A percentile compares a stretch with the other conserved stretches of the same genome.
phyloP scores from a whole-genome alignment of 2,329 filamentous ascomycete species.

The Calonectria honghensis region DNA sequence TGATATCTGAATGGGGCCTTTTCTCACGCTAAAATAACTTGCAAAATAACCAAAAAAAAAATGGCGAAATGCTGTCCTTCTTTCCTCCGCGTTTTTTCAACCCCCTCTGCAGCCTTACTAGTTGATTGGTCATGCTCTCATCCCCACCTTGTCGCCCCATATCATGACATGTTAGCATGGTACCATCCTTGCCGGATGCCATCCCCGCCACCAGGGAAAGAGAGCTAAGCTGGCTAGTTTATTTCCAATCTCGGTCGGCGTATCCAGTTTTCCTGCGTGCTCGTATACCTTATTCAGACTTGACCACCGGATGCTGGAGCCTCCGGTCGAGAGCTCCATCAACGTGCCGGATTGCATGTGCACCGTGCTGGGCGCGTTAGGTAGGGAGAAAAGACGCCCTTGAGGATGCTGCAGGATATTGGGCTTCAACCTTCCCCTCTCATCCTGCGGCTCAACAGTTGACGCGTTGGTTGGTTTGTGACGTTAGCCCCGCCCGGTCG shows the following conservation, averaged over 20 bases:
- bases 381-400: not conserved
- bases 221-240: not conserved
- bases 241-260: not conserved
- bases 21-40: not conserved
- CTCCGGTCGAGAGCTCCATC: not conserved
- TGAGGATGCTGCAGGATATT: not conserved
- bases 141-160: not conserved
- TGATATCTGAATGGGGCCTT: not conserved
- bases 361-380: not conserved
- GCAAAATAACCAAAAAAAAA: not conserved
- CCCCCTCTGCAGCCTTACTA: not conserved
- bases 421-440: not conserved
- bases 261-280: not conserved
- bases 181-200: not conserved
- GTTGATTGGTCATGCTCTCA: not conserved
- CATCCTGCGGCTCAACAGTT: not conserved
- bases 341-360: not conserved
- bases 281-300: not conserved
- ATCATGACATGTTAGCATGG: not conserved
- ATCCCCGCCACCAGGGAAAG: not conserved
- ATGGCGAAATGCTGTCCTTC: not conserved
- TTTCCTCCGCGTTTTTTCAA: not conserved
- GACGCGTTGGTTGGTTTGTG: not conserved
- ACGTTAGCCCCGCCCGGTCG: not conserved
- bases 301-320: not conserved